Evolutionary conservation across 768 basidiomycete genomes (phyloP), one percentile per base, ranked within the genome.

Genomic region (Stropharia rugosoannulata): DNA sequence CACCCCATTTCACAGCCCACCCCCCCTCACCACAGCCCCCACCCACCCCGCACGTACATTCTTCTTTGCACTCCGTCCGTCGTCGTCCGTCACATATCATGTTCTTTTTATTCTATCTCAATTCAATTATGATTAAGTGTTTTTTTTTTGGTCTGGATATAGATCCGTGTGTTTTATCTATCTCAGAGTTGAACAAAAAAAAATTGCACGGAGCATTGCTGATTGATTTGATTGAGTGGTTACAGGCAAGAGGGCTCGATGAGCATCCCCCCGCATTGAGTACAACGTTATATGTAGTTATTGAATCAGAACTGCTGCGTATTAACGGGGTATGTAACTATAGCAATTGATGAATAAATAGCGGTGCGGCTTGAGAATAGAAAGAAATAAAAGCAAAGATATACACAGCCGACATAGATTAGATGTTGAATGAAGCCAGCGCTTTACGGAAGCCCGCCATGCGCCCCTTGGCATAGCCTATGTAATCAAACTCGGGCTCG

Each of bases 401-500:
- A 19, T 13, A 25, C 22, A 46, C 10, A 25, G 11, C 18, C 22
- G 29, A 7, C 16, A 39, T 13, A 36, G 29, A 25, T 55, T 57
- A 68, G 18, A 78, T 63, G 6, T 79, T 78, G n/a, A 88, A 71
- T 16, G 68, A 69, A 46, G 70, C 68, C 22, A 88, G 67, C 54
- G 82, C 86, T 59, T 73, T 72, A 51, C 82, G 78, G 73, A 92
- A 92, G 9, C 74, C 76, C 13, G 77, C 70, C 78, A 90, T 81
- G 36, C 89, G 83, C 67, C 82, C 81, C 58, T 72, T 75, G 15
- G 95, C 86, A 67, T 97, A 98, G 10, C 79, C 78, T 58, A 98
- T 70, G 70, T 98, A 97, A 71, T 98, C 90, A 67, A 97, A 98
- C 61, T 95, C 96, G 13, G 81, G 81, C 61, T 84, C 80, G 37